Percentiles rank a stretch among this genome's conserved stretches.
phyloP scores from a whole-genome alignment of 805 yeast genomes.

The Kluyveromyces starmeri region DNA sequence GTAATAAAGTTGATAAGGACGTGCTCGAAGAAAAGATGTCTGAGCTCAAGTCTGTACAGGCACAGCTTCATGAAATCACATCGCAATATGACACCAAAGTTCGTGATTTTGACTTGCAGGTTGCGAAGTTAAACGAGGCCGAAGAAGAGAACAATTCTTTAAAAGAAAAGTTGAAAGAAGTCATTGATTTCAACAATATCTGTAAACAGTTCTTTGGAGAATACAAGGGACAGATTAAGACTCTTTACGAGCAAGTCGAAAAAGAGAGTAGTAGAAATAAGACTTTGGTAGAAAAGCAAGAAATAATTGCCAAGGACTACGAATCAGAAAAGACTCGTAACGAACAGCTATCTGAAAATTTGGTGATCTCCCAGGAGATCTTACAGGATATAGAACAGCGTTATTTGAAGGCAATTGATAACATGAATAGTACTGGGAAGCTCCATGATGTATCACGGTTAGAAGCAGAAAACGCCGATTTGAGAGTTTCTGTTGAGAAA shows the following conservation, averaged over 20 bases:
- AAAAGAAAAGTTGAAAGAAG: conserved; percentile 1
- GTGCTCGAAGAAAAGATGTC: conserved; percentile 1
- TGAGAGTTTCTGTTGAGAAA: not conserved
- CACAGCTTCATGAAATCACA: conserved; percentile 4
- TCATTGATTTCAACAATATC: conserved; percentile 3
- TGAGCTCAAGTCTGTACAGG: conserved; percentile 4
- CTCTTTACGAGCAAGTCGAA: conserved; percentile 1
- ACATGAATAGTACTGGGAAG: not conserved
- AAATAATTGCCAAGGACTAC: conserved; percentile 2
- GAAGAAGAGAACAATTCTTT: conserved; percentile 1
- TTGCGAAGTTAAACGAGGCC: not conserved
- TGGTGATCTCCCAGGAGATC: conserved; percentile 1
- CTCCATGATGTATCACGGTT: not conserved
- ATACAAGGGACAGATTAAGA: conserved; percentile 2
- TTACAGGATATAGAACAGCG: conserved; percentile 2
- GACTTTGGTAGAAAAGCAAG: conserved; percentile 1
- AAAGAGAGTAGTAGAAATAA: conserved; percentile 2
- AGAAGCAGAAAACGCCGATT: not conserved
- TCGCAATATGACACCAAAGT: not conserved
- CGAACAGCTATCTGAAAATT: conserved; percentile 2
- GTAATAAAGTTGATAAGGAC: not conserved
- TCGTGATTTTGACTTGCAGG: conserved; percentile 1
- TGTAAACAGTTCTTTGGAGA: conserved; percentile 5
- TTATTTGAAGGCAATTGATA: conserved; percentile 1
- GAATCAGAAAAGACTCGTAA: conserved; percentile 3